These are phyloP conservation scores for Dioscorea zingiberensis DNA, from an alignment of 106 monocot genomes.

Conservation along the genomic window DNA sequence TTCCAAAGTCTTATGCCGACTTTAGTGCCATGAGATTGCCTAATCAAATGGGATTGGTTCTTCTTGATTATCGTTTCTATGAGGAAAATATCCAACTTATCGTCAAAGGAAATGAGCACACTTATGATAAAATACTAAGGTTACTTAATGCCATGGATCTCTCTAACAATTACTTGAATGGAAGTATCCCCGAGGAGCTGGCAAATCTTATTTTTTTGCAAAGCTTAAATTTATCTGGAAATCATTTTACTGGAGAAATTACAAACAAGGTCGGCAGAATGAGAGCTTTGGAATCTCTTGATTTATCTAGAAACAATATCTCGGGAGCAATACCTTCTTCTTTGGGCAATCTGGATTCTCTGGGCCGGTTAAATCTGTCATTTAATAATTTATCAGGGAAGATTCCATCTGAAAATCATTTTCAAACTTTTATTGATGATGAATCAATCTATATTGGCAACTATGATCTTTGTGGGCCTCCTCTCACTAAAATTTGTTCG, in stretches of 20 bases:
- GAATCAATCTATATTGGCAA: background rate
- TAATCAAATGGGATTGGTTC: too few species aligned
- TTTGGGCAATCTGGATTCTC: background rate
- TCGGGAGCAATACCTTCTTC: background rate
- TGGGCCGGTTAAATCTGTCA: background rate
- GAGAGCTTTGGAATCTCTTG: background rate
- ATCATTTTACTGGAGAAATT: background rate
- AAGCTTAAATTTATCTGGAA: background rate
- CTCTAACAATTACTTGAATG: conserved; percentile 8
- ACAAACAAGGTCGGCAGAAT: background rate
- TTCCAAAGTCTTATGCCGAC: conserved; percentile 6
- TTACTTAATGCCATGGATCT: background rate
- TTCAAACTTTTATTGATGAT: background rate
- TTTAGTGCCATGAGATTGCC: background rate
- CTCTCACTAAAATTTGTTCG: background rate
- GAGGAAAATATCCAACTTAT: background rate
- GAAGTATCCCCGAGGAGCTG: conserved; percentile 9
- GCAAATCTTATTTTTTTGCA: background rate
- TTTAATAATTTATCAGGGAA: background rate
- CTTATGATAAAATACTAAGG: background rate
- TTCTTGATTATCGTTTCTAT: too few species aligned
- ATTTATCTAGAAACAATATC: background rate
- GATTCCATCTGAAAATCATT: background rate
- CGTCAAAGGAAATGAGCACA: background rate
- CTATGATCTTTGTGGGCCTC: background rate